A percentile compares a stretch with the other conserved stretches of the same genome.
Evolutionary conservation across 306 rosid species (phyloP).

Genomic region (Prinsepia uniflora): DNA sequence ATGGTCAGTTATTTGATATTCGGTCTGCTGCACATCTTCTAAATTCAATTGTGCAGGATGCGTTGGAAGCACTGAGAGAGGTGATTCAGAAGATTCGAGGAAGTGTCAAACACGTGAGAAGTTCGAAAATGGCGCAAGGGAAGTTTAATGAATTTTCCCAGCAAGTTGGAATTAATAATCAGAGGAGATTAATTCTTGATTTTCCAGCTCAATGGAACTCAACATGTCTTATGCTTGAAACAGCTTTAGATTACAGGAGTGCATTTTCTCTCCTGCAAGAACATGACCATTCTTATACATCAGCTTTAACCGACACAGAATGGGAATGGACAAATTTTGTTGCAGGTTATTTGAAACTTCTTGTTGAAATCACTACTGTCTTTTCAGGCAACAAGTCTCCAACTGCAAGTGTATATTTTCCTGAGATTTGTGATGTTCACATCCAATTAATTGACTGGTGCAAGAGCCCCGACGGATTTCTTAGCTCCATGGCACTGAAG

Average conservation of each 20-base stretch:
- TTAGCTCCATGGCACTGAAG: slow-evolving; percentile 61
- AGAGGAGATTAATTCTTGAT: slow-evolving; percentile 60
- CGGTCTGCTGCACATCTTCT: slow-evolving; percentile 79
- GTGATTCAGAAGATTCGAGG: slow-evolving; percentile 75
- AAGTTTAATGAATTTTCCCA: slow-evolving; percentile 73
- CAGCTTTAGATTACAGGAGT: slow-evolving; percentile 66
- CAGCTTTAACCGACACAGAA: slow-evolving; percentile 63
- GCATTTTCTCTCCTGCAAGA: slow-evolving; percentile 66
- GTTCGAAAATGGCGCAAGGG: slow-evolving; percentile 64
- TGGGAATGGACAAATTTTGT: slow-evolving; percentile 68
- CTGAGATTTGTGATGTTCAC: slow-evolving; percentile 87
- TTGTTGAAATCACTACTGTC: slow-evolving; percentile 66
- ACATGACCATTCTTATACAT: slow-evolving; percentile 55
- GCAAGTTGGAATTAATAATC: slow-evolving; percentile 54
- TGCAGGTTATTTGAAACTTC: slow-evolving; percentile 65
- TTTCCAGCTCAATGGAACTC: slow-evolving; percentile 68
- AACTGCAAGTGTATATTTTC: slow-evolving; percentile 78
- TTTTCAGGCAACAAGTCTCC: slow-evolving; percentile 60
- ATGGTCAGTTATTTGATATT: slow-evolving; percentile 66
- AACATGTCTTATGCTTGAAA: slow-evolving; percentile 74
- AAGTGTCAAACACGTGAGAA: slow-evolving; percentile 59
- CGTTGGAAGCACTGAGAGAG: slow-evolving; percentile 53
- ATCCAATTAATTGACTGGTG: slow-evolving; percentile 85
- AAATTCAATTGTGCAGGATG: slow-evolving; percentile 61
- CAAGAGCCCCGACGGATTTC: slow-evolving; percentile 69